Conservation (phyloP, 169 alveolate genomes). For the Eimeria acervulina region DNA sequence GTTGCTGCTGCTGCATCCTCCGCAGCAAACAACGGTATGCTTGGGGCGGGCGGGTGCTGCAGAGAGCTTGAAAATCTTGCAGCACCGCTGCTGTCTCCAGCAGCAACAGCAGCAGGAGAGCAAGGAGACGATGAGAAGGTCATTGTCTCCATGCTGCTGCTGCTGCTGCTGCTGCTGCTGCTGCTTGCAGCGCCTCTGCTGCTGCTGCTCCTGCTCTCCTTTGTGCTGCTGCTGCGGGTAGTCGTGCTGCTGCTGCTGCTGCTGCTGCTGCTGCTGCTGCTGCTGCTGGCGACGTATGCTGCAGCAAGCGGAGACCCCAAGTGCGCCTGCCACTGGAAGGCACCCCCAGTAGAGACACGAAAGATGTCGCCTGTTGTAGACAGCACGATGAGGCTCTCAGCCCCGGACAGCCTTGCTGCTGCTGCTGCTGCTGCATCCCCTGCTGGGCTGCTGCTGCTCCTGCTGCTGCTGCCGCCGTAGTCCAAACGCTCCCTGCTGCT, state of each 20-base stretch:
- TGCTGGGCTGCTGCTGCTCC: background rate
- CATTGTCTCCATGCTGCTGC: background rate
- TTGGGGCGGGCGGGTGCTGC: slow-evolving; percentile 22
- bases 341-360: slow-evolving; percentile 73
- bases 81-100: background rate
- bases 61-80: background rate
- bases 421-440: slow-evolving; percentile 27
- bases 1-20: background rate
- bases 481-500: slow-evolving; percentile 11
- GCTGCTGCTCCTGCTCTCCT: background rate
- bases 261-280: slow-evolving; percentile 44
- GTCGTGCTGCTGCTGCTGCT: slow-evolving; percentile 36
- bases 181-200: background rate
- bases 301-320: slow-evolving; percentile 75
- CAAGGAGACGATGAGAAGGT: background rate
- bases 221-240: background rate
- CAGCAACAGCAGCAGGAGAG: background rate
- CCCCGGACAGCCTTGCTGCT: background rate
- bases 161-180: background rate
- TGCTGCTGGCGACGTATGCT: slow-evolving; percentile 49
- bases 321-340: slow-evolving; percentile 74
- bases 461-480: slow-evolving; percentile 54
- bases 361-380: slow-evolving; percentile 76
- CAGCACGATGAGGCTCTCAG: slow-evolving; percentile 73
- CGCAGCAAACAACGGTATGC: background rate